Conservation (phyloP, 768 basidiomycete genomes). For the Boletus fagicola region DNA sequence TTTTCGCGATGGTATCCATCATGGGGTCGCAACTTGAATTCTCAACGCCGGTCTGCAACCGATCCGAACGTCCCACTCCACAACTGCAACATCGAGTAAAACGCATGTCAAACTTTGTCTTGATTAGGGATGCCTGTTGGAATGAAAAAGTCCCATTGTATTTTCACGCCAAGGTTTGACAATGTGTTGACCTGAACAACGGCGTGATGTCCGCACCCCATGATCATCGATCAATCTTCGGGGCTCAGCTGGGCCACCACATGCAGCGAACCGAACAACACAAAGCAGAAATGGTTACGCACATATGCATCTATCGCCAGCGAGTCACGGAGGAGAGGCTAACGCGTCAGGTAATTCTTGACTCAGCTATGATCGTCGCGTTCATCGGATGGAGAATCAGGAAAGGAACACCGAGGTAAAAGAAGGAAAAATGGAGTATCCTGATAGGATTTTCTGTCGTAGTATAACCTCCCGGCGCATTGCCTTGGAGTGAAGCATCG, state of each 20-base stretch:
- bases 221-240: background rate
- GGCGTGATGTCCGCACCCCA: background rate
- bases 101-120: background rate
- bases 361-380: background rate
- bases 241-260: background rate
- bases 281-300: background rate
- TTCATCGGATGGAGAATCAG: slow-evolving; percentile 12
- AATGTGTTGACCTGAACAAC: background rate
- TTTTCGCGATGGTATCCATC: background rate
- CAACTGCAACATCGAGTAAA: background rate
- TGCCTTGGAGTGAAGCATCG: background rate
- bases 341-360: background rate
- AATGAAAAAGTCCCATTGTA: background rate
- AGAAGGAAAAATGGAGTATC: background rate
- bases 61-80: background rate
- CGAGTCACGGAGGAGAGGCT: background rate
- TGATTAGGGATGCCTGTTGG: background rate
- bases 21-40: background rate
- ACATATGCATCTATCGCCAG: background rate
- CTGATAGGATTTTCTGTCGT: slow-evolving; percentile 3
- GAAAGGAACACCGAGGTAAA: slow-evolving; percentile 1
- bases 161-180: too few species aligned
- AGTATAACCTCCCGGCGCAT: background rate
- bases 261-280: background rate
- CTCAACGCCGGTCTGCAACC: background rate